Evolutionary conservation across 768 basidiomycete genomes (phyloP).

Genomic region (Psilocybe cubensis): DNA sequence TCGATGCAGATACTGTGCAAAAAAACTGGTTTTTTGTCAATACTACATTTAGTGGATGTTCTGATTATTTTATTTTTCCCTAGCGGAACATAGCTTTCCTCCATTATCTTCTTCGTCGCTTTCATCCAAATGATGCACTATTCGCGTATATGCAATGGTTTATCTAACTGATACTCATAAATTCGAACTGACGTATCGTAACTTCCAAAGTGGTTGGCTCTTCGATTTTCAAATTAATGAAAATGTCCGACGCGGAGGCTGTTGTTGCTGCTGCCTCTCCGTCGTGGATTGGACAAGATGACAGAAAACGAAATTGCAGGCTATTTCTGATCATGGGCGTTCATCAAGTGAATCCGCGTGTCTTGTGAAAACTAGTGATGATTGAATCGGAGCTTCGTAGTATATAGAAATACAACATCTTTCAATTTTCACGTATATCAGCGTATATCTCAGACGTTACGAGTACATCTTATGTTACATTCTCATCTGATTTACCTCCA

Average conservation of each 20-base stretch:
- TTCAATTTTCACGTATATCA: conserved; percentile 34
- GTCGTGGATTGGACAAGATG: conserved; percentile 90
- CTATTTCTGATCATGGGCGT: conserved; percentile 59
- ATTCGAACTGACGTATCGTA: background rate
- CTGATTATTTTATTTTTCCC: conserved; percentile 21
- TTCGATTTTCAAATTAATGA: conserved; percentile 93
- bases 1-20: conserved; percentile 61
- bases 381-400: conserved; percentile 38
- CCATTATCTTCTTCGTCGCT: conserved; percentile 94
- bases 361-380: conserved; percentile 82
- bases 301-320: conserved; percentile 44
- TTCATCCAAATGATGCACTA: conserved; percentile 93
- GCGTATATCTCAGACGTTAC: conserved; percentile 30
- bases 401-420: conserved; percentile 50
- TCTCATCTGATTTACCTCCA: background rate
- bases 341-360: conserved; percentile 74
- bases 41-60: conserved; percentile 53
- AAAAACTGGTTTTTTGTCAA: conserved; percentile 90
- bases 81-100: conserved; percentile 49
- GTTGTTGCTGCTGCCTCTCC: conserved; percentile 92
- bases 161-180: conserved; percentile 58
- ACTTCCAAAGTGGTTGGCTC: conserved; percentile 79
- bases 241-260: conserved; percentile 93
- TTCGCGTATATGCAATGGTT: conserved; percentile 93
- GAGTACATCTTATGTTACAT: conserved; percentile 36